Evolutionary conservation across 192 early-diverging fungal genomes (phyloP).

Genomic region (Pilobolus umbonatus): DNA sequence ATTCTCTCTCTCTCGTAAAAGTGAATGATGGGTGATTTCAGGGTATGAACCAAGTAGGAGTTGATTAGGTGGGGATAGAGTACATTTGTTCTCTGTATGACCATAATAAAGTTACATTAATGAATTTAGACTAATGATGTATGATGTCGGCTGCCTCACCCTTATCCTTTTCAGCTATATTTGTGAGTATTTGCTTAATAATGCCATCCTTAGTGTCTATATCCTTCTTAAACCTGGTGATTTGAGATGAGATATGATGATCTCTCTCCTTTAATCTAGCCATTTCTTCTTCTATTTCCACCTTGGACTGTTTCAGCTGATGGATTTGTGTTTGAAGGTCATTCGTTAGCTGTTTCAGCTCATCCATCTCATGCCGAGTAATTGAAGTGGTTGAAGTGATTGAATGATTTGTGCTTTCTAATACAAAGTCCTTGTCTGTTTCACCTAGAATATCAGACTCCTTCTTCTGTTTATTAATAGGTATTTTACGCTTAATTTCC

Average conservation of each 20-base stretch:
- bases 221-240: conserved; percentile 39
- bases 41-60: conserved; percentile 31
- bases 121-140: too few species aligned
- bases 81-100: background rate
- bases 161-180: background rate
- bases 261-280: background rate
- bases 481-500: conserved; percentile 44
- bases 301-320: conserved; percentile 4
- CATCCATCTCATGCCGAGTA: conserved; percentile 3
- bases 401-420: background rate
- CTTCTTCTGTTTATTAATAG: conserved; percentile 12
- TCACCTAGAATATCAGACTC: background rate
- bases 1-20: too few species aligned
- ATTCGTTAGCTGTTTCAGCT: background rate
- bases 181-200: conserved; percentile 29
- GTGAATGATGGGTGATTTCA: conserved; percentile 26
- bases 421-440: background rate
- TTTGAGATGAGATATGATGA: conserved; percentile 28
- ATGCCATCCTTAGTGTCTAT: conserved; percentile 44
- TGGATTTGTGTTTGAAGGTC: conserved; percentile 17
- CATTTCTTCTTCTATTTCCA: conserved; percentile 1
- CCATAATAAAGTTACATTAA: background rate
- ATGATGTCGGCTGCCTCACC: too few species aligned
- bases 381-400: background rate
- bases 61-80: too few species aligned